phyloP scores from a whole-genome alignment of 345 rosid species.

The Lumnitzera littorea region DNA sequence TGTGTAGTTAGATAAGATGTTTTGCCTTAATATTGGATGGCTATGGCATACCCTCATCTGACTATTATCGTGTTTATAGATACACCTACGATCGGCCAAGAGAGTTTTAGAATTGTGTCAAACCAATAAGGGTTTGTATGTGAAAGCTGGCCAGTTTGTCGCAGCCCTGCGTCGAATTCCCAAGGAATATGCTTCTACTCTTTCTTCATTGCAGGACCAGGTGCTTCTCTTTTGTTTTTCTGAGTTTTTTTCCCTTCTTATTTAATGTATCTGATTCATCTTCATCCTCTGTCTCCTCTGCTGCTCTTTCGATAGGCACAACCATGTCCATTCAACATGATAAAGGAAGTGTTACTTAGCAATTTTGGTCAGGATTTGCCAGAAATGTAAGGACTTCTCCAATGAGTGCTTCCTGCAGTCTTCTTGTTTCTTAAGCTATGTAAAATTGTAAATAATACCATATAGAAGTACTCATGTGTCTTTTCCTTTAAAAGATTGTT shows the following conservation, averaged over 20 bases:
- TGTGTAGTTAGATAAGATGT: no score
- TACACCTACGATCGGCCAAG: constrained; percentile 75
- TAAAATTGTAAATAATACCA: no score
- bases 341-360: constrained; percentile 45
- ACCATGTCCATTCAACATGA: constrained; percentile 60
- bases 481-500: no score
- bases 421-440: no score
- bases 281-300: constrained; percentile 8
- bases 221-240: constrained; percentile 17
- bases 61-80: constrained; percentile 21
- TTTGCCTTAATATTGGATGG: no score
- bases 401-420: no score
- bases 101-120: constrained; percentile 62
- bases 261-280: neutral
- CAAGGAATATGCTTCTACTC: constrained; percentile 53
- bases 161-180: constrained; percentile 75
- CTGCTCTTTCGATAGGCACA: constrained; percentile 38
- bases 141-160: constrained; percentile 90
- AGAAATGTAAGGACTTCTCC: constrained; percentile 39
- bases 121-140: constrained; percentile 73
- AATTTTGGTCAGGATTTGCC: constrained; percentile 52
- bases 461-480: no score
- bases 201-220: constrained; percentile 79
- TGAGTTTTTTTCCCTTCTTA: neutral
- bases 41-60: neutral